Evolutionary conservation across 306 rosid species (phyloP).

Genomic region (Sphenostylis stenocarpa): DNA sequence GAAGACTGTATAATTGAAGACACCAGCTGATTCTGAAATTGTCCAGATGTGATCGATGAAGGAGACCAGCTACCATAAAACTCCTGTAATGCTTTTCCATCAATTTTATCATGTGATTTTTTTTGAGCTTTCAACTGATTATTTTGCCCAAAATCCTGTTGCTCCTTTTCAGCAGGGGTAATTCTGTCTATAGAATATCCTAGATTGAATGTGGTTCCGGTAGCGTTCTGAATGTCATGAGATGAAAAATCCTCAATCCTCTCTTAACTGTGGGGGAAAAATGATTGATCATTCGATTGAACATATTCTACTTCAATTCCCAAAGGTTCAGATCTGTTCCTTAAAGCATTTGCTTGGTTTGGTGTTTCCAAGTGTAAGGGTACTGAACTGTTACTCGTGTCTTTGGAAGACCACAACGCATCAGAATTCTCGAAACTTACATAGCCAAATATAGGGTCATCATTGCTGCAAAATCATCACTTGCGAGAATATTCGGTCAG

Average conservation of each 20-base stretch:
- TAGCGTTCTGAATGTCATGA: conserved; percentile 41
- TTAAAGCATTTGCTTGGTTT: conserved; percentile 33
- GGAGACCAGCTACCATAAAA: conserved; percentile 52
- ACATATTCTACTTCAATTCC: conserved; percentile 45
- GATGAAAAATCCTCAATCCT: conserved; percentile 38
- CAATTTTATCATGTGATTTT: conserved; percentile 44
- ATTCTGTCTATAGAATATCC: conserved; percentile 47
- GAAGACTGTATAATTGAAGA: conserved; percentile 47
- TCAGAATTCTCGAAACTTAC: conserved; percentile 51
- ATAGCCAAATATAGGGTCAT: conserved; percentile 62
- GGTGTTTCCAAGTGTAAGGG: conserved; percentile 43
- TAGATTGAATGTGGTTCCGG: conserved; percentile 28
- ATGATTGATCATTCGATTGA: conserved; percentile 43
- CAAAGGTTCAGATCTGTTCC: conserved; percentile 36
- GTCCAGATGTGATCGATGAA: conserved; percentile 40
- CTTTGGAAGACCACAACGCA: conserved; percentile 69
- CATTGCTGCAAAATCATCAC: conserved; percentile 72
- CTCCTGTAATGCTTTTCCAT: conserved; percentile 43
- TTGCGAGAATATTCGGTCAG: conserved; percentile 53
- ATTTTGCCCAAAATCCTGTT: conserved; percentile 51
- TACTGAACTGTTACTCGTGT: conserved; percentile 36
- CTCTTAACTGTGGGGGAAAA: conserved; percentile 38
- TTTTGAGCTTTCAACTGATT: conserved; percentile 44
- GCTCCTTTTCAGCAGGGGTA: conserved; percentile 33
- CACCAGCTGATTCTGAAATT: conserved; percentile 51